Evolutionary conservation across 2,329 filamentous ascomycete species (phyloP), one percentile per base, ranked within the genome.

Genomic region (Bipolaris cookei): DNA sequence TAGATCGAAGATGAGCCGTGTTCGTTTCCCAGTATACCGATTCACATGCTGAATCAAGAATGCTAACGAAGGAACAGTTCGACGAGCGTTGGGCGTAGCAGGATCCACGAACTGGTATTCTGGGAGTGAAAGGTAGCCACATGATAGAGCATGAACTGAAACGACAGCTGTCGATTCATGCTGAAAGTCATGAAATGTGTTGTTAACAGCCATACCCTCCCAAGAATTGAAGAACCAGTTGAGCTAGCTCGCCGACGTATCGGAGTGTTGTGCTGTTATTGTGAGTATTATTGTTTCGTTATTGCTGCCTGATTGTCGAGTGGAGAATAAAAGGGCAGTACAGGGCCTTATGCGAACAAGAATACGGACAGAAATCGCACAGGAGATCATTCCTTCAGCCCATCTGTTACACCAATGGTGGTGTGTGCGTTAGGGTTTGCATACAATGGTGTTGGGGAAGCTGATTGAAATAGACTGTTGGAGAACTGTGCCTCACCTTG

Each of bases 21-120:
- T 74, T 1, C 65, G 61, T 23, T 73, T 74, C 4, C 72, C 71
- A 4, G 73, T 73, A 16, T 69, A 65, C 18, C 67, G 67, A 4
- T 78, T 72, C 2, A 73, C 71, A 63, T 85, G 83, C n/a, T 78
- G 79, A 38, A 86, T 78, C 3, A 86, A 75, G 59, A 86, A 86
- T 0, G 79, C 78, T 5, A 86, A 73, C 0, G 82, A 86, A 0
- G 83, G 84, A 0, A 85, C 83, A 1, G 79, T 83, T 21, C 77
- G 78, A 38, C 77, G 75, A 3, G 79, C 79, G 5, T 77, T 72
- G 6, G 73, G 76, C 37, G 78, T 76, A 2, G 80, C 77, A 5
- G 78, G 78, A 18, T 79, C 74, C 7, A 84, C 73, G 59, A 84
- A 84, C 43, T 81, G 74, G 32, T 73, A 72, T 49, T 83, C 79